Percentiles rank a stretch among this genome's conserved stretches.
Evolutionary conservation across 1,139 yeast genomes (phyloP).

Genomic region (Kodamaea fungicola): DNA sequence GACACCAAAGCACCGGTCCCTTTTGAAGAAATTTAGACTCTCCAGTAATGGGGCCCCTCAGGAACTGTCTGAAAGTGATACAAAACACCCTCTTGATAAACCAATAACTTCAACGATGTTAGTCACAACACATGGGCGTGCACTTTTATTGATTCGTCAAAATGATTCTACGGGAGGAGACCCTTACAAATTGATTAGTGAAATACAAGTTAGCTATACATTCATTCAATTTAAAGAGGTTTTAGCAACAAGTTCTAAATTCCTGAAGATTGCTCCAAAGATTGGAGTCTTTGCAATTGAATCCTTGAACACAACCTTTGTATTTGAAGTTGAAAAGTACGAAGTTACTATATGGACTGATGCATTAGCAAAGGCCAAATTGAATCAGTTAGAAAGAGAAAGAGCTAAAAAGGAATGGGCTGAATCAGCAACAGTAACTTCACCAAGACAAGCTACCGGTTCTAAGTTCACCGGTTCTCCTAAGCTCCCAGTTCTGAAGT

Average conservation of each 20-base stretch:
- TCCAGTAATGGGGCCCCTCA: conserved; percentile 9
- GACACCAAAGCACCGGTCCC: conserved; percentile 8
- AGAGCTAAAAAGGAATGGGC: not conserved
- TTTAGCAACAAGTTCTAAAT: conserved; percentile 28
- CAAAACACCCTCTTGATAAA: conserved; percentile 30
- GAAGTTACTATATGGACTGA: conserved; percentile 58
- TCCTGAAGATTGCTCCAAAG: conserved; percentile 32
- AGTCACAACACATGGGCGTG: conserved; percentile 56
- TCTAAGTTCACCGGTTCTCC: conserved; percentile 1
- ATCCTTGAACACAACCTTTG: conserved; percentile 44
- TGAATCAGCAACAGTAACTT: not conserved
- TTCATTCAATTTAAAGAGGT: conserved; percentile 55
- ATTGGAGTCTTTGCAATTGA: conserved; percentile 54
- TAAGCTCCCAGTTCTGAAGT: not conserved
- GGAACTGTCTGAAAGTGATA: conserved; percentile 2
- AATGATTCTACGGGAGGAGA: conserved; percentile 22
- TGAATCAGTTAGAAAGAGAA: conserved; percentile 18
- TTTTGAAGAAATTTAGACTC: conserved; percentile 16
- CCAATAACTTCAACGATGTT: conserved; percentile 45
- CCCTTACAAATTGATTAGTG: conserved; percentile 42
- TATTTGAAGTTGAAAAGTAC: conserved; percentile 55
- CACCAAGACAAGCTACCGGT: not conserved
- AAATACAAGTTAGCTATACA: conserved; percentile 45
- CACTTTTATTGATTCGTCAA: conserved; percentile 42
- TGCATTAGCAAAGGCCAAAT: conserved; percentile 48